Evolutionary conservation across 2,329 filamentous ascomycete species (phyloP), one percentile per base, ranked within the genome.

Genomic region (Colletotrichum cuscutae): DNA sequence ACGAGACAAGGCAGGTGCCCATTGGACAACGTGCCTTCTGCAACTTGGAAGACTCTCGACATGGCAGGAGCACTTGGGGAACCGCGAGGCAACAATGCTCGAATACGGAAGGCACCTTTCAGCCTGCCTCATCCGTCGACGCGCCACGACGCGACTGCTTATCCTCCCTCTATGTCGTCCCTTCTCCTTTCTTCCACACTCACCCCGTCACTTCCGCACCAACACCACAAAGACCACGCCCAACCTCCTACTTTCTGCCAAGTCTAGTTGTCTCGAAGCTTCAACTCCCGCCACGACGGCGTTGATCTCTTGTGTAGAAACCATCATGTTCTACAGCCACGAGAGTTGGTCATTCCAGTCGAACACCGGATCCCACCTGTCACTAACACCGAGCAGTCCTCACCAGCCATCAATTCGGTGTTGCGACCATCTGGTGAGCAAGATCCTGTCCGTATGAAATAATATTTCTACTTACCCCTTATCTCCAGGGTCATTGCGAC

Each of bases 251-350:
- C 15, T 4, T 11, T 2, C 28, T 3, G 11, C 13, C 4, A 13
- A 6, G 0, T 9, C 22, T 37, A 4, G 1, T 35, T 35, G 46
- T 53, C 46, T 37, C n/a, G 32, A 4, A 5, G 3, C n/a, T 5
- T 6, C 6, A 15, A 30, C 8, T n/a, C 1, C 9, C 12, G 49
- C 66, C 66, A 46, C 15, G 49, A 22, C 46, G 71, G 71, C 66
- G 49, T 63, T 62, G 42, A 49, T 30, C 32, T 60, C 35, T 12
- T 53, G 12, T 61, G 60, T 61, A 52, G 66, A 61, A 24, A 15
- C 63, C 78, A 81, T 46, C 77, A 98, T 98, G 95, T 98, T 98
- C 81, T 98, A 98, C 85, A 97, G 94, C 78, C 94, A 98, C 84
- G 95, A 98, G 84, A 94, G 96, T 97, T 86, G 80, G 92, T 83